Evolutionary conservation across 1,284 basidiomycete genomes (phyloP).

Genomic region (Cryptococcus sp.): DNA sequence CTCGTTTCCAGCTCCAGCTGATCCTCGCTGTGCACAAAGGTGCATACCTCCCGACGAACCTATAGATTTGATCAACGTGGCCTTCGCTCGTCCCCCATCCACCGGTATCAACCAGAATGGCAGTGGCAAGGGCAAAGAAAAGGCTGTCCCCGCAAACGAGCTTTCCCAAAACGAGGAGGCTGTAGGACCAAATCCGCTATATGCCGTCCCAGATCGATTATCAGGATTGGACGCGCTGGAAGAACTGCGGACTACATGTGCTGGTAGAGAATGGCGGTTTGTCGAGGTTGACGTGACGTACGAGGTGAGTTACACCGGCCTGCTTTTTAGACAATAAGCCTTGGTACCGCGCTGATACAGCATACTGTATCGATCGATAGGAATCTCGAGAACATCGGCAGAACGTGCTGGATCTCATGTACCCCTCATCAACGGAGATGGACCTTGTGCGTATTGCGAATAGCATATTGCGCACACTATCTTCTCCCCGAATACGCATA

Average conservation of each 20-base stretch:
- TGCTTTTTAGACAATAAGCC: neutral
- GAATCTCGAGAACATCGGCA: constrained; percentile 65
- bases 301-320: constrained; percentile 58
- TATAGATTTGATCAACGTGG: constrained; percentile 93
- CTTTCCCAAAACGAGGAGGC: no score
- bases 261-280: constrained; percentile 83
- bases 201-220: constrained; percentile 79
- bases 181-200: constrained; percentile 27
- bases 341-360: neutral
- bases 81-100: constrained; percentile 60
- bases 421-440: constrained; percentile 82
- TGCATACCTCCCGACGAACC: constrained; percentile 71
- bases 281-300: constrained; percentile 85
- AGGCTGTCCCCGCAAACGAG: neutral
- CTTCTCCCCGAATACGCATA: neutral
- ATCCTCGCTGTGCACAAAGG: constrained; percentile 50
- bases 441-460: constrained; percentile 66
- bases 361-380: constrained; percentile 51
- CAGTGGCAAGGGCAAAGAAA: constrained; percentile 17
- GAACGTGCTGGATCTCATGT: constrained; percentile 73
- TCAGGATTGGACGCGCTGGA: constrained; percentile 75
- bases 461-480: no score
- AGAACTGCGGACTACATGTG: constrained; percentile 72
- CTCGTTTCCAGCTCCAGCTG: constrained; percentile 5
- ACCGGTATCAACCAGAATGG: constrained; percentile 3